Base-by-base conservation (phyloP, 768 basidiomycete genomes). In the Rhodotorula diobovata region DNA sequence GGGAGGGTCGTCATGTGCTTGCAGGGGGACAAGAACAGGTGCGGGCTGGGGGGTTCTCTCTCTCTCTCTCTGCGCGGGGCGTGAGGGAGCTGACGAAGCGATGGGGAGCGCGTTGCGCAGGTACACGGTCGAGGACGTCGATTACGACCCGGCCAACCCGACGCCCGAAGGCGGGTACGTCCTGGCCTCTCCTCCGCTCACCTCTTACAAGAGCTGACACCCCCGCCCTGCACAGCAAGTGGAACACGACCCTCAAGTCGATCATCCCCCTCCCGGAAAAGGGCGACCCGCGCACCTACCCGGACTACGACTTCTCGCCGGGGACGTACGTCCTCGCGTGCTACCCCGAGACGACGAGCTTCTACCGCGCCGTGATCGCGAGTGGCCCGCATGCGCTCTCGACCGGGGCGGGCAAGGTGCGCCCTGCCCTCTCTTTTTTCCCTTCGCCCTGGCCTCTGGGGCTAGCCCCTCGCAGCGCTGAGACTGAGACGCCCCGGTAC, bases 281-380 rank as follows among this genome's bases (percentile, higher is more conserved):
- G 1, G 55, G 70, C n/a, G 79, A 61, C 77, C 54, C 53, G 30
- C 30, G 77, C 0, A 78, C 81, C 2, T 80, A 82, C 62, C 82
- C 82, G 0, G 68, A 73, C 43, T 76, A 79, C 41, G 79, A 80
- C 50, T 80, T 75, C 65, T 78, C 81, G 0, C 43, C 67, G 12
- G 77, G 77, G 3, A 76, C 79, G 1, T 62, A 69, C 30, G 81
- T 82, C 48, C 78, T 82, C 66, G 82, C 80, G 15, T 73, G 81
- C 28, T 83, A 83, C 56, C 83, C 83, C 21, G 82, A 82, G 39
- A 83, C 83, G 30, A 82, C 82, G 1, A 77, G 79, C 0, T 82
- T 83, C 74, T 83, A 83, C 71, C 76, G 77, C 6, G 82, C 81
- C 25, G 73, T 75, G 7, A 80, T 83, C 50, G 70, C 79, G 0